These are phyloP conservation scores for Ophiostoma tasmaniense DNA, from an alignment of 2,329 filamentous ascomycete species.

Conservation along the genomic window DNA sequence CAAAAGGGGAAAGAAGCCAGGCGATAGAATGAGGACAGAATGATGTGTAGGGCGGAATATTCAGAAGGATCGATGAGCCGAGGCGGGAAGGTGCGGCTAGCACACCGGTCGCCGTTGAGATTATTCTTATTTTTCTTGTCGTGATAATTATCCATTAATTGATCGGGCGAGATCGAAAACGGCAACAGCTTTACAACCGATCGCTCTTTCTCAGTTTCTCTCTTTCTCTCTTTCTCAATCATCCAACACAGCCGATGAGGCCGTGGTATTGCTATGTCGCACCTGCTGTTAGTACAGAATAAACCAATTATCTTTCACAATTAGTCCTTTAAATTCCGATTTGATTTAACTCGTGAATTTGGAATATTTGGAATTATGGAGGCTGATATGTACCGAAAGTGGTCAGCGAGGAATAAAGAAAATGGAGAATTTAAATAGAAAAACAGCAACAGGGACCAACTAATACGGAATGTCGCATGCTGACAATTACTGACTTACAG, in stretches of 20 bases:
- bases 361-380: slow-evolving; percentile 6
- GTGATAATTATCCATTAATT: too few relatives aligned
- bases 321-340: too few relatives aligned
- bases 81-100: not conserved
- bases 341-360: slow-evolving; percentile 1
- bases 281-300: not conserved
- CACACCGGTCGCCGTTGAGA: not conserved
- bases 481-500: not conserved
- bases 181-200: not conserved
- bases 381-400: not conserved
- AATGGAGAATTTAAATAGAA: not conserved
- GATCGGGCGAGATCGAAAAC: not conserved
- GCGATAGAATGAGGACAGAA: not conserved
- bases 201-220: not conserved
- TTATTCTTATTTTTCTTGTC: not conserved
- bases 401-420: not conserved
- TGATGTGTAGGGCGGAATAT: not conserved
- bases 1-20: not conserved
- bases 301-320: not conserved
- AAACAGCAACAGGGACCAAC: not conserved
- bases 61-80: not conserved
- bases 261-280: not conserved
- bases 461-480: not conserved
- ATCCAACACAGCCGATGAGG: not conserved
- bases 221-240: not conserved